phyloP scores from a whole-genome alignment of 2,329 filamentous ascomycete species.

The Fusarium acutatum region DNA sequence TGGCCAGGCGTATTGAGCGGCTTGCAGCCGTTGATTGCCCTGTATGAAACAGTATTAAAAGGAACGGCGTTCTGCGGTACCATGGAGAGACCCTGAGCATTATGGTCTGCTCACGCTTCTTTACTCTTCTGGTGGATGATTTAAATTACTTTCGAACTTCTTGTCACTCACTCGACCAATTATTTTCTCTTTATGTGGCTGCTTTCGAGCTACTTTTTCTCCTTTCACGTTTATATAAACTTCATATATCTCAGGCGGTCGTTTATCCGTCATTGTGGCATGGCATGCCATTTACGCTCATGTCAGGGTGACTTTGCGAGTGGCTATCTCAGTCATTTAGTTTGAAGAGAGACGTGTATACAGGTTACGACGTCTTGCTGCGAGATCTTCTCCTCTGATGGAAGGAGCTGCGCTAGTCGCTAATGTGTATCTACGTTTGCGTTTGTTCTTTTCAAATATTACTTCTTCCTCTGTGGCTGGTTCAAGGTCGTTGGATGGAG shows the following conservation, averaged over 20 bases:
- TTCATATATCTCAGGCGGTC: conserved; percentile 36
- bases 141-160: conserved; percentile 34
- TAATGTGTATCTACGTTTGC: conserved; percentile 42
- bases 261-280: conserved; percentile 16
- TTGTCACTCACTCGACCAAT: conserved; percentile 37
- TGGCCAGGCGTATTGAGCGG: conserved; percentile 56
- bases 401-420: conserved; percentile 38
- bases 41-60: conserved; percentile 37
- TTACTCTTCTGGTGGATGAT: conserved; percentile 37
- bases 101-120: conserved; percentile 37
- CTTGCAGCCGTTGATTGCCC: conserved; percentile 20
- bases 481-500: conserved; percentile 36
- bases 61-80: conserved; percentile 44
- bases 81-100: conserved; percentile 34
- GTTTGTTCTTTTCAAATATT: conserved; percentile 37
- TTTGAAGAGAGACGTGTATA: conserved; percentile 15
- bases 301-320: conserved; percentile 21
- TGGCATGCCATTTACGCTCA: conserved; percentile 25
- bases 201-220: conserved; percentile 24
- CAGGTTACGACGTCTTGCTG: conserved; percentile 24
- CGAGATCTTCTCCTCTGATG: conserved; percentile 3
- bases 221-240: conserved; percentile 38
- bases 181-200: conserved; percentile 25
- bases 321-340: conserved; percentile 5
- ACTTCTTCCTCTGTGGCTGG: conserved; percentile 32